These are phyloP conservation scores for Cryphonectria radicalis DNA, from an alignment of 2,329 filamentous ascomycete genomes.

Conservation along the genomic window DNA sequence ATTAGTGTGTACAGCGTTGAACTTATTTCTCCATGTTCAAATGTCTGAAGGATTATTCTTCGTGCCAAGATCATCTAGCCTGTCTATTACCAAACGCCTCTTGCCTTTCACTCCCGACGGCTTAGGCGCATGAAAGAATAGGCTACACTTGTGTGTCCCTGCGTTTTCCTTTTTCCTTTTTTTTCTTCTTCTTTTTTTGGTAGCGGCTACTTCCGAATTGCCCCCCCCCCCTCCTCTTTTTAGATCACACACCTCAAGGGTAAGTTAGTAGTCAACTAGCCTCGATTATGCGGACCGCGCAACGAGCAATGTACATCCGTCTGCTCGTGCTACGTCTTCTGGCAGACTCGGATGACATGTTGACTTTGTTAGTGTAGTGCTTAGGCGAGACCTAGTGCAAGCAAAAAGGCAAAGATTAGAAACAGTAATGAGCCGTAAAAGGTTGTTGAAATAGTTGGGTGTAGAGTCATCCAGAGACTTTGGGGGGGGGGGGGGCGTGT, in stretches of 20 bases:
- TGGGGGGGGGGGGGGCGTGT: too few relatives aligned
- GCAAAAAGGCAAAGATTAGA: background rate
- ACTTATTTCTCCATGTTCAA: conserved; percentile 53
- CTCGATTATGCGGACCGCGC: background rate
- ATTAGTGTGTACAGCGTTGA: conserved; percentile 65
- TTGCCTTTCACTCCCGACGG: conserved; percentile 40
- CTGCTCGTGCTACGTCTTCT: background rate
- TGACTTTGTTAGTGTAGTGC: background rate
- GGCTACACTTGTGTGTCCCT: conserved; percentile 47
- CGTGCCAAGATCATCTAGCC: conserved; percentile 59
- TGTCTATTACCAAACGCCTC: conserved; percentile 64
- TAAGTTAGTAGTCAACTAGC: background rate
- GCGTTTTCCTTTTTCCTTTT: background rate
- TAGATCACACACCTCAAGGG: background rate
- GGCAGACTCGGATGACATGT: background rate
- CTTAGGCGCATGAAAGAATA: conserved; percentile 60
- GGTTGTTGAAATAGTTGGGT: background rate
- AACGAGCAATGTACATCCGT: background rate
- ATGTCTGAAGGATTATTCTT: conserved; percentile 60
- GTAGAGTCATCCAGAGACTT: background rate
- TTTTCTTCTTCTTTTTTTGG: too few relatives aligned
- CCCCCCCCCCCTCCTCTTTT: too few relatives aligned
- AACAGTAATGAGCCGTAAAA: background rate
- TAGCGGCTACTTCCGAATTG: background rate
- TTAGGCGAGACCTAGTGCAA: background rate